A percentile compares a stretch with the other conserved stretches of the same genome.
Evolutionary conservation across 305 asterid genomes (phyloP).

Genomic region (Petunia hybrid): DNA sequence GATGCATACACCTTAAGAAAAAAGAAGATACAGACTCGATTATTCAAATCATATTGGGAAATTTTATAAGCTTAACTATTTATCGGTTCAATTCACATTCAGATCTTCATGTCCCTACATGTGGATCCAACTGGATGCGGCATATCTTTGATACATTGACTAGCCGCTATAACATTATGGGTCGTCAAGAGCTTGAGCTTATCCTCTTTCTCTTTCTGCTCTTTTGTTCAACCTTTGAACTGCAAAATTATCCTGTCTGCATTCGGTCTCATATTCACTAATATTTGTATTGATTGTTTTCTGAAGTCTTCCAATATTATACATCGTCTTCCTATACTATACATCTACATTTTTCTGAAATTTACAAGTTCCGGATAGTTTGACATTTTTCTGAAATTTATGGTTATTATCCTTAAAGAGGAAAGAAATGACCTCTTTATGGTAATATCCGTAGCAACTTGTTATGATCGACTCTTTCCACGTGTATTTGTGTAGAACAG

Average conservation of each 20-base stretch:
- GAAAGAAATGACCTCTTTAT: background rate
- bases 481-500: background rate
- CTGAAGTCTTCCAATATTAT: background rate
- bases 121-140: background rate
- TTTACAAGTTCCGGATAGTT: background rate
- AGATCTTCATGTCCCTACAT: background rate
- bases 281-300: no score
- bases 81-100: constrained; percentile 9
- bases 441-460: background rate
- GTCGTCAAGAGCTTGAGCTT: background rate
- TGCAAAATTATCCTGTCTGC: background rate
- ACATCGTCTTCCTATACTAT: background rate
- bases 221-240: constrained; percentile 7
- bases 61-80: background rate
- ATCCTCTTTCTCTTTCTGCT: background rate
- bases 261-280: background rate
- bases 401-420: constrained; percentile 1
- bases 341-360: background rate
- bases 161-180: background rate
- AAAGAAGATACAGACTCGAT: background rate
- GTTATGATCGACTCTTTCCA: background rate
- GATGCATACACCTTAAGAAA: background rate
- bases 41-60: background rate
- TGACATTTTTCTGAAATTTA: background rate
- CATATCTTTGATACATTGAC: background rate